Base-by-base conservation (phyloP, 768 basidiomycete species). In the Scleroderma citrinum region DNA sequence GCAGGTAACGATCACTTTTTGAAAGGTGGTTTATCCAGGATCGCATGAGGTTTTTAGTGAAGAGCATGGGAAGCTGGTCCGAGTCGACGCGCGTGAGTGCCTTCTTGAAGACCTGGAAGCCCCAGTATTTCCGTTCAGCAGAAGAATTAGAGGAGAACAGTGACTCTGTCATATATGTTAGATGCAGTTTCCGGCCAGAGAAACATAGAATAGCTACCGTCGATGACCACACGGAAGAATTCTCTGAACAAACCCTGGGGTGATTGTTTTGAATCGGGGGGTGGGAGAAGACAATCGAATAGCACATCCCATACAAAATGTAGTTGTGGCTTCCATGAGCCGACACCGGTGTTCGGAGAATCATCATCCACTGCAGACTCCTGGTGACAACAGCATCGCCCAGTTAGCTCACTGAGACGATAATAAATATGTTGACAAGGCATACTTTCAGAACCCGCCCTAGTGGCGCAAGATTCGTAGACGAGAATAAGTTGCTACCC, bases 21-120 rank as follows among this genome's bases (percentile, higher is more conserved):
- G 91, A 87, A 19, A 99, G 75, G 65, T 98, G 93, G 62, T 95
- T 95, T 51, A 95, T 94, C 91, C 94, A 95, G 32, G 86, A 85
- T 32, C 92, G 84, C 87, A 97, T 93, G 60, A 96, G 89, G 64
- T 96, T 93, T 59, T 85, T 86, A 17, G 90, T 94, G 65, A 99
- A 93, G 30, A 98, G 73, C 77, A 91, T 83, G 0, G 90, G 86
- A 57, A 95, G 73, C 46, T 81, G 84, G 39, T 77, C 68, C 16
- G 80, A 66, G 14, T 76, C 71, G 26, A 90, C 76, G 32, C 82
- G 81, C 14, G 79, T 76, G 36, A 96, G 71, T 7, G 91, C 82
- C 54, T 81, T 85, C 59, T 84, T 80, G 69, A 97, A 89, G 17
- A 95, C 78, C 57, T 87, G 85, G 71, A 98, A 95, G n/a, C 93